Base-by-base conservation (phyloP, 371 early-diverging fungal genomes). In the Mucor sp. region DNA sequence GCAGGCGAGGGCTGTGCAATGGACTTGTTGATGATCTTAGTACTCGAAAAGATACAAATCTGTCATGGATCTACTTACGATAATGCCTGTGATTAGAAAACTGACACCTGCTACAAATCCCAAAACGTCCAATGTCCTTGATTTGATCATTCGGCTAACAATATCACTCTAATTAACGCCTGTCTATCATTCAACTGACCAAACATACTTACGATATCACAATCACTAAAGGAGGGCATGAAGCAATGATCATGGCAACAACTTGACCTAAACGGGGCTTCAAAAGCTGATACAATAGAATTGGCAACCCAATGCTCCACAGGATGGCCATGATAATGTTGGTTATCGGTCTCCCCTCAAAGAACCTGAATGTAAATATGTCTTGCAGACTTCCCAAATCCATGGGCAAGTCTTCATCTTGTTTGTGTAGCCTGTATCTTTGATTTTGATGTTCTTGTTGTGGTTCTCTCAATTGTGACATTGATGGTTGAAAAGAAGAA, bases 1-100 rank as follows among this genome's bases (percentile, higher is more conserved):
- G 61, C 58, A 33, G 71, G 74, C 43, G 69, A 63, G 2, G 82
- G 79, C 53, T 82, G 68, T 6, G 79, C 75, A 58, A 82, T 82
- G 4, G 79, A 79, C 82, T 82, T 58, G 14, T 37, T n/a, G 61
- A 58, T 55, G 30, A 0, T 32, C 9, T 19, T 44, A 21, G 50
- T 53, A 0, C 12, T 19, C 21, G 2, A 4, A 8, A 41, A 14
- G 21, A 14, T 11, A 41, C 6, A 9, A 3, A 30, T 33, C 27
- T 28, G 17, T 41, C 59, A 37, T 14, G 27, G 4, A 44, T 47
- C 9, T 61, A 55, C 58, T 66, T 75, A 75, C 76, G 63, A 75
- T 21, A 50, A 75, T 64, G 6, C 76, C 76, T 12, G 76, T 67
- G 39, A 75, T 72, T 4, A 75, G 62, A 53, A 75, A 75, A 67